These are phyloP conservation scores for Buxus sempervirens DNA, from an alignment of 164 flowering plant genomes.

Conservation along the genomic window DNA sequence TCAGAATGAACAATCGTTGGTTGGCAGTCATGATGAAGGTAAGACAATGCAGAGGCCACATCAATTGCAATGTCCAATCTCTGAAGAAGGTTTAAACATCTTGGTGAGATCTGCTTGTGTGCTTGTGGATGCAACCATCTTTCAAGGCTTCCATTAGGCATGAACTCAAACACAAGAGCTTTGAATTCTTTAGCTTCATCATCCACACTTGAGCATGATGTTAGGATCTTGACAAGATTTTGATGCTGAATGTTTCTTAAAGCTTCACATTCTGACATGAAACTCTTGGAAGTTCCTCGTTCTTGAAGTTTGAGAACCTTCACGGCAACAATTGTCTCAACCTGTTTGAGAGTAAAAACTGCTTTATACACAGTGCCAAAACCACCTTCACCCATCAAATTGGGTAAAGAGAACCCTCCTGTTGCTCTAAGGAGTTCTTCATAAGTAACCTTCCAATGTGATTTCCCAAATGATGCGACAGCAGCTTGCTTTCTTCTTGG, in stretches of 20 bases:
- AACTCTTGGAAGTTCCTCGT: not conserved
- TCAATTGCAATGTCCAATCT: constrained; percentile 17
- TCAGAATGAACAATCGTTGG: constrained; percentile 11
- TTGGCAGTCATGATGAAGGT: constrained; percentile 15
- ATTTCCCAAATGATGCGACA: not conserved
- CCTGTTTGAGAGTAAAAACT: not conserved
- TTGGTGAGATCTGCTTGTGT: not conserved
- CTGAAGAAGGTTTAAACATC: constrained; percentile 12
- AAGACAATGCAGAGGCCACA: constrained; percentile 17
- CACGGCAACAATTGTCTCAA: not conserved
- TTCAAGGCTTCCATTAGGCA: constrained; percentile 24
- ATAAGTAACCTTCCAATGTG: not conserved
- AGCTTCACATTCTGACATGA: constrained; percentile 5
- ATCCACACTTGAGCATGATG: constrained; percentile 1
- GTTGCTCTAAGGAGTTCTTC: constrained; percentile 5
- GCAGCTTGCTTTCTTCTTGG: not conserved
- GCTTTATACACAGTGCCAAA: constrained; percentile 6
- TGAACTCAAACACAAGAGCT: constrained; percentile 19
- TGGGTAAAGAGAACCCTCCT: not conserved
- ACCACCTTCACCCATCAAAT: constrained; percentile 1
- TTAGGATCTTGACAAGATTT: not conserved
- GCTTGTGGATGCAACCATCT: constrained; percentile 14
- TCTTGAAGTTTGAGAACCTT: constrained; percentile 1
- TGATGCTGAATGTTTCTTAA: constrained; percentile 5
- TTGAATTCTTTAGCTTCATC: constrained; percentile 16